phyloP scores from a whole-genome alignment of 1,139 yeast genomes.

The Pichiaceae sp. region DNA sequence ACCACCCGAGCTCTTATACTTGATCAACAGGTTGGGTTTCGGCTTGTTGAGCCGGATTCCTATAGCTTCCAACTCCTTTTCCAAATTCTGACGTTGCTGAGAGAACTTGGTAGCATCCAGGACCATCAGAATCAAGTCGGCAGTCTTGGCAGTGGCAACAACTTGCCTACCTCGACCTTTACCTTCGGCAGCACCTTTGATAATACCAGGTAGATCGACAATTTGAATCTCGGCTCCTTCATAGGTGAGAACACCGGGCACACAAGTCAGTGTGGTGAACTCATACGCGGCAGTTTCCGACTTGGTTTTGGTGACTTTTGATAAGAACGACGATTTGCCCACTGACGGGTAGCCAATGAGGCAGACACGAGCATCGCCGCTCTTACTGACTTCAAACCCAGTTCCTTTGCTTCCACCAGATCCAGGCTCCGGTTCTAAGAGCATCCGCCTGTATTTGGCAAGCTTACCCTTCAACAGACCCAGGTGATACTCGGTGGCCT shows the following conservation, averaged over 20 bases:
- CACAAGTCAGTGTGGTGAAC: slow-evolving; percentile 92
- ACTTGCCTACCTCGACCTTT: slow-evolving; percentile 98
- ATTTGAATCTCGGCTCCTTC: slow-evolving; percentile 96
- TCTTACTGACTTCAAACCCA: slow-evolving; percentile 92
- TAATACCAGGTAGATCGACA: slow-evolving; percentile 94
- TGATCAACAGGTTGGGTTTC: slow-evolving; percentile 75
- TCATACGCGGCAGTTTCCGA: slow-evolving; percentile 94
- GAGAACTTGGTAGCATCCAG: slow-evolving; percentile 91
- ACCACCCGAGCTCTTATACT: slow-evolving; percentile 84
- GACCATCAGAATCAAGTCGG: slow-evolving; percentile 88
- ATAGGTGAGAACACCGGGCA: slow-evolving; percentile 89
- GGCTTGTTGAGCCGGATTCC: slow-evolving; percentile 83
- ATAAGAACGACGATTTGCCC: slow-evolving; percentile 86
- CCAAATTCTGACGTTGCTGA: slow-evolving; percentile 80
- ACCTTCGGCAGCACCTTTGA: slow-evolving; percentile 94
- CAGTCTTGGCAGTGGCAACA: slow-evolving; percentile 91
- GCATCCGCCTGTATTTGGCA: slow-evolving; percentile 88
- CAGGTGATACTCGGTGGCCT: slow-evolving; percentile 95
- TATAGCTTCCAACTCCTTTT: slow-evolving; percentile 84
- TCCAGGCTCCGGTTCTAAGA: slow-evolving; percentile 83
- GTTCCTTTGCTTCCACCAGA: slow-evolving; percentile 56
- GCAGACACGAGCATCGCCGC: slow-evolving; percentile 95
- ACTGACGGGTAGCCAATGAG: slow-evolving; percentile 96
- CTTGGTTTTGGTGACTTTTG: slow-evolving; percentile 84
- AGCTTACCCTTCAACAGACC: slow-evolving; percentile 91